A percentile compares a stretch with the other conserved stretches of the same genome.
phyloP scores from a whole-genome alignment of 2,329 filamentous ascomycete genomes.

The Chaetomium olivaceum region DNA sequence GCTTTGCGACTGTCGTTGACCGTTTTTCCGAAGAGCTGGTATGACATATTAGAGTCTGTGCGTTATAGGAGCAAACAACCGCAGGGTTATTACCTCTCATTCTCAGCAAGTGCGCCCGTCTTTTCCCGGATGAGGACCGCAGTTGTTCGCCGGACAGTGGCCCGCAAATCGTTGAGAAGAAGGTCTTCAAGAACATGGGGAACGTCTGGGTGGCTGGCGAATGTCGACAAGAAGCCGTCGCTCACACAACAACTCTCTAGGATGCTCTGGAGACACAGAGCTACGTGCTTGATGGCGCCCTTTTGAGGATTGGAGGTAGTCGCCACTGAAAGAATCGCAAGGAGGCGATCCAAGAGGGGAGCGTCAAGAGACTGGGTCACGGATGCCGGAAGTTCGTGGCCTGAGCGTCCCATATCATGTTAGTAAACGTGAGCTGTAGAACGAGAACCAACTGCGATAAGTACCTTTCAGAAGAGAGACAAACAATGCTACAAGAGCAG shows the following conservation, averaged over 20 bases:
- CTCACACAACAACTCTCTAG: conserved; percentile 45
- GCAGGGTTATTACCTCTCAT: conserved; percentile 9
- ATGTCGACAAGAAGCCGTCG: conserved; percentile 43
- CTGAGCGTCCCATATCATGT: conserved; percentile 33
- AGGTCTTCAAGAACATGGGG: conserved; percentile 39
- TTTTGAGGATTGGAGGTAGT: conserved; percentile 32
- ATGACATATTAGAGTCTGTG: conserved; percentile 3
- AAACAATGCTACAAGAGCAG: conserved; percentile 59
- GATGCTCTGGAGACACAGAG: conserved; percentile 43
- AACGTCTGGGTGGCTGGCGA: conserved; percentile 36
- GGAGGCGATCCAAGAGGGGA: conserved; percentile 36
- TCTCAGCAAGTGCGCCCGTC: conserved; percentile 23
- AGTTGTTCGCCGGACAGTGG: conserved; percentile 41
- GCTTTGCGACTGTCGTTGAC: conserved; percentile 40
- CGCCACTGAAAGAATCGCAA: conserved; percentile 35
- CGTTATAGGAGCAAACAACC: conserved; percentile 18
- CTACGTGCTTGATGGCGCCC: conserved; percentile 38
- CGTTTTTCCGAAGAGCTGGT: conserved; percentile 12
- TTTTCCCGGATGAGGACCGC: conserved; percentile 40
- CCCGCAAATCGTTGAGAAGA: conserved; percentile 42
- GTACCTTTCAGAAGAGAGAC: conserved; percentile 56
- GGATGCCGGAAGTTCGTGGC: conserved; percentile 26
- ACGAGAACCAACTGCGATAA: background rate
- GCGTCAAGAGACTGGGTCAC: conserved; percentile 33
- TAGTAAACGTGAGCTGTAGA: conserved; percentile 24